phyloP scores from a whole-genome alignment of 495 filamentous ascomycete species.

The Neurospora sp. region DNA sequence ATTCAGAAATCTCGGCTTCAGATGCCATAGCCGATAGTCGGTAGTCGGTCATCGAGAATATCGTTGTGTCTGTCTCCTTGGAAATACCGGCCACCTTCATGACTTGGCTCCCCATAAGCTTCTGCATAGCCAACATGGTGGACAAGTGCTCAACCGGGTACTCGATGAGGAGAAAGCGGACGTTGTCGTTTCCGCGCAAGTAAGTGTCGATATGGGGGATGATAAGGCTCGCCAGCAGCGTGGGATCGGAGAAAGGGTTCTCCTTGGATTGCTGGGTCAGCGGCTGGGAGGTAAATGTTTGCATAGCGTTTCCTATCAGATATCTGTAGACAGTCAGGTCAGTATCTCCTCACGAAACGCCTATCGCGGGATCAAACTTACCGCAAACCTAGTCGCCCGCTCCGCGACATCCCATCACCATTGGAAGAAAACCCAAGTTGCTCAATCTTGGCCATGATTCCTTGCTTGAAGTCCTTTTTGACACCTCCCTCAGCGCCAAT shows the following conservation, averaged over 20 bases:
- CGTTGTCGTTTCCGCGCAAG: slow-evolving; percentile 23
- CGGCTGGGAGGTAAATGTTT: slow-evolving; percentile 34
- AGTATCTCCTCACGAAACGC: not conserved
- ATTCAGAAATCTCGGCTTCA: slow-evolving; percentile 27
- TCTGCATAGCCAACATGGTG: slow-evolving; percentile 32
- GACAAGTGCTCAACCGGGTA: slow-evolving; percentile 36
- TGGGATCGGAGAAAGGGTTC: slow-evolving; percentile 35
- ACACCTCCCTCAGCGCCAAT: slow-evolving; percentile 32
- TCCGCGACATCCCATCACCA: slow-evolving; percentile 23
- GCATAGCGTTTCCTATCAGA: slow-evolving; percentile 39
- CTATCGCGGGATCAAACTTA: slow-evolving; percentile 9
- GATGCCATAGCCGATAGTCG: slow-evolving; percentile 30
- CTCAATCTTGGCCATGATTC: slow-evolving; percentile 29
- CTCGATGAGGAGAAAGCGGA: slow-evolving; percentile 36
- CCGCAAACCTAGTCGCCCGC: slow-evolving; percentile 33
- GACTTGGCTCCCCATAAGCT: slow-evolving; percentile 30
- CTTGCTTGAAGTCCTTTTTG: slow-evolving; percentile 21
- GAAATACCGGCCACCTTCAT: slow-evolving; percentile 35
- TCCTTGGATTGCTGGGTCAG: slow-evolving; percentile 31
- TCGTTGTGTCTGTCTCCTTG: slow-evolving; percentile 16
- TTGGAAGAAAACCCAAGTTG: slow-evolving; percentile 25
- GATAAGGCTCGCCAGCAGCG: slow-evolving; percentile 32
- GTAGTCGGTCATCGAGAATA: slow-evolving; percentile 31
- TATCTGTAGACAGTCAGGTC: slow-evolving; percentile 14
- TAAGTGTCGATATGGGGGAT: slow-evolving; percentile 37